Percentiles rank a stretch among this genome's conserved stretches.
Conservation (phyloP, 208 protist species). For the Tritrichomonas foetus region DNA sequence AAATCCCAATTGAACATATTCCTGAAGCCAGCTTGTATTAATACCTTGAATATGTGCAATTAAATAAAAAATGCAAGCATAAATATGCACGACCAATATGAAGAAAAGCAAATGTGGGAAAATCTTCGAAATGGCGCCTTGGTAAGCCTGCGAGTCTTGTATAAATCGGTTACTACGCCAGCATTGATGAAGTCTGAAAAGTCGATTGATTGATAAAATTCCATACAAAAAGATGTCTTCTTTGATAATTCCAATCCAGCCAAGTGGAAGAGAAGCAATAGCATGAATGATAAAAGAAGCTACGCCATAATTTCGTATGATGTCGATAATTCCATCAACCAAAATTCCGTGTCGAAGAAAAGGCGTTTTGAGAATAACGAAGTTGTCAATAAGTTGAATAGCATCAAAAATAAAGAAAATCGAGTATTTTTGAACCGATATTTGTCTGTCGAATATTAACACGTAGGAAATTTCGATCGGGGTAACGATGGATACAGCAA, state of each 20-base stretch:
- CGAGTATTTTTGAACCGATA: background rate
- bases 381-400: background rate
- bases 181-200: background rate
- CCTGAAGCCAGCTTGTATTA: background rate
- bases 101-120: background rate
- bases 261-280: background rate
- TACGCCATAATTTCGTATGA: background rate
- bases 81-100: background rate
- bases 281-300: background rate
- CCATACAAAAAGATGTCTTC: background rate
- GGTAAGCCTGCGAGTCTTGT: background rate
- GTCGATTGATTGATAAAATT: background rate
- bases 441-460: background rate
- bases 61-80: background rate
- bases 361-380: background rate
- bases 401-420: background rate
- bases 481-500: background rate
- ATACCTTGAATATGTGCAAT: background rate
- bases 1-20: background rate
- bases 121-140: background rate
- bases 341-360: background rate
- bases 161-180: background rate
- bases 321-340: background rate
- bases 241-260: slow-evolving; percentile 6
- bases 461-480: background rate